Base-by-base conservation (phyloP, 345 rosid species). In the Arabidopsis arenosa region DNA sequence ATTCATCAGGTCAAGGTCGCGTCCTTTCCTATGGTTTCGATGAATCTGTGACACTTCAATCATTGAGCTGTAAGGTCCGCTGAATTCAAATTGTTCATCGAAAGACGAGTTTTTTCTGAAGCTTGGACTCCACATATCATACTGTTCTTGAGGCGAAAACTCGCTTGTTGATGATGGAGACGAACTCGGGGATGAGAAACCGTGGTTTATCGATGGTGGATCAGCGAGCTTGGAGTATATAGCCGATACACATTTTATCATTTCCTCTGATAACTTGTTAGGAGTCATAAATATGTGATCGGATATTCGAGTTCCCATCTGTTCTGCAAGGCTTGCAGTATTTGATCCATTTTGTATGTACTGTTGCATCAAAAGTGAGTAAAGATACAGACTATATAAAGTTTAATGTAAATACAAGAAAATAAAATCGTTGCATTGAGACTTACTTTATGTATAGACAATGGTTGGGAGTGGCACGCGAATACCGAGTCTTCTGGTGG, bases 11-110 rank as follows among this genome's bases (percentile, higher is more conserved):
- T 92, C 96, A 41, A 91, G 89, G 52, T 90, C 94, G 8, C 89
- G 85, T 68, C 86, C 72, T 83, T 87, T 95, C 81, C 84, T 86
- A 62, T 85, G 86, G 76, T 93, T 90, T 68, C 88, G 81, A 49
- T 84, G 86, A 77, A 96, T 90, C 80, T 86, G 80, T 32, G 90
- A 88, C 52, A 96, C 96, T 81, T 96, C 99, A 4, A 89, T 80
- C 98, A 92, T 90, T 47, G 94, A 85, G 84, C 92, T 89, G 73
- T 96, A 92, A 9, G 99, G 98, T 75, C 99, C 99, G 32, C 98
- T 96, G 75, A 93, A 96, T 58, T 92, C 98, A 52, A 87, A 92
- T 9, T 93, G 97, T 52, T 92, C 84, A 61, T 92, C 99, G 56
- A 90, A 89, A 33, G 93, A 84, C 9, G 97, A 84, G 82, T 84